Conservation (phyloP, 2,329 filamentous ascomycete species). For the Sclerotinia sclerotiorum region DNA sequence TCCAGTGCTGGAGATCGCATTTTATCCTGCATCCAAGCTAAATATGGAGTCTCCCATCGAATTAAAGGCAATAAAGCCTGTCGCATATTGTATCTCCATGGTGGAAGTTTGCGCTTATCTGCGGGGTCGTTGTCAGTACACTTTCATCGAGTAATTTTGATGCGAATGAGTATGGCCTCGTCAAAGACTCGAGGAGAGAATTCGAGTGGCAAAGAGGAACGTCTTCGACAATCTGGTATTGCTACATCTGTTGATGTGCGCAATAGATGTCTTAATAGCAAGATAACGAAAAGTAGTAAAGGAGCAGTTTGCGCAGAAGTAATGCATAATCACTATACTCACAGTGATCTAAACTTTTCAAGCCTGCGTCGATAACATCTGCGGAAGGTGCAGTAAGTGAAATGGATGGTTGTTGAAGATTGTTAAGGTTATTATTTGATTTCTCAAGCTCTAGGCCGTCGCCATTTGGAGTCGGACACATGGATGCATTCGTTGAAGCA, state of each 20-base stretch:
- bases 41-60: conserved; percentile 91
- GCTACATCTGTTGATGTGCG: not conserved
- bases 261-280: not conserved
- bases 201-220: not conserved
- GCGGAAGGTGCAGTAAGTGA: conserved; percentile 33
- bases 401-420: conserved; percentile 35
- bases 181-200: not conserved
- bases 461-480: conserved; percentile 41
- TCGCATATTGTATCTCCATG: conserved; percentile 85
- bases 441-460: conserved; percentile 39
- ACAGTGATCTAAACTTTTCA: conserved; percentile 80
- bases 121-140: conserved; percentile 24
- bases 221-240: not conserved
- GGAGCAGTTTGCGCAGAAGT: not conserved
- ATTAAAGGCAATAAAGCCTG: conserved; percentile 81
- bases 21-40: conserved; percentile 79
- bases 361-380: conserved; percentile 65
- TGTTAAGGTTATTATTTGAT: conserved; percentile 27
- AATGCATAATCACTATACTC: conserved; percentile 32
- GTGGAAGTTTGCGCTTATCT: conserved; percentile 82
- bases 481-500: conserved; percentile 38
- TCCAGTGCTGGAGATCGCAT: conserved; percentile 83
- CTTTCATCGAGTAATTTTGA: not conserved
- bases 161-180: no score
- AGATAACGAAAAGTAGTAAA: not conserved